phyloP scores from a whole-genome alignment of 495 filamentous ascomycete genomes.

The Annulohypoxylon bovei region DNA sequence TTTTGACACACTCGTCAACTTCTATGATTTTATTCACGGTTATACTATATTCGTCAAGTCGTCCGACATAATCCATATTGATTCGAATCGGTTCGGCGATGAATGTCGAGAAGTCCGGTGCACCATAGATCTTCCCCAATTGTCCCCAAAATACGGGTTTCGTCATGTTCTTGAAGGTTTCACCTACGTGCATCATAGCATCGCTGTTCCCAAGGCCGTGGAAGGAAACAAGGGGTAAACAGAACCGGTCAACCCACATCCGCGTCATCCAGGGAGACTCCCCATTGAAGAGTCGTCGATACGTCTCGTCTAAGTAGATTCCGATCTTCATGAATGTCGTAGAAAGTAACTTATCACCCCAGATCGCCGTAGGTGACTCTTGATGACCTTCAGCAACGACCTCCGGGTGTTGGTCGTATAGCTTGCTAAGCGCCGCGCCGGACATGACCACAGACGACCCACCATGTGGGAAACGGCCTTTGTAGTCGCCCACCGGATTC shows the following conservation, averaged over 20 bases:
- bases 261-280: conserved; percentile 54
- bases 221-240: conserved; percentile 53
- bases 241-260: conserved; percentile 54
- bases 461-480: conserved; percentile 59
- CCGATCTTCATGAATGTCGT: conserved; percentile 52
- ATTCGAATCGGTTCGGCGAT: conserved; percentile 40
- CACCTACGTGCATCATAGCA: conserved; percentile 50
- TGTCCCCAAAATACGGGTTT: conserved; percentile 53
- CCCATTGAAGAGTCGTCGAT: conserved; percentile 58
- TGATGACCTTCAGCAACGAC: conserved; percentile 46
- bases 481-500: conserved; percentile 60
- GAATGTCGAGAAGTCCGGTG: conserved; percentile 45
- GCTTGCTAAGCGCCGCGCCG: conserved; percentile 50
- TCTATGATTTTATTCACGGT: conserved; percentile 45
- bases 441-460: conserved; percentile 58
- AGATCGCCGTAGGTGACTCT: conserved; percentile 52
- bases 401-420: conserved; percentile 47
- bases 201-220: conserved; percentile 49
- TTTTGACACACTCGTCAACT: conserved; percentile 45
- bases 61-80: conserved; percentile 54
- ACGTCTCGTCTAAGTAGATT: conserved; percentile 56
- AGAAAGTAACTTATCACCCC: conserved; percentile 57
- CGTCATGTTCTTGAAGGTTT: conserved; percentile 46
- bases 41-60: conserved; percentile 45
- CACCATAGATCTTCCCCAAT: conserved; percentile 51